These are phyloP conservation scores for Mycena vitilis DNA, from an alignment of 768 basidiomycete species.

Conservation along the genomic window DNA sequence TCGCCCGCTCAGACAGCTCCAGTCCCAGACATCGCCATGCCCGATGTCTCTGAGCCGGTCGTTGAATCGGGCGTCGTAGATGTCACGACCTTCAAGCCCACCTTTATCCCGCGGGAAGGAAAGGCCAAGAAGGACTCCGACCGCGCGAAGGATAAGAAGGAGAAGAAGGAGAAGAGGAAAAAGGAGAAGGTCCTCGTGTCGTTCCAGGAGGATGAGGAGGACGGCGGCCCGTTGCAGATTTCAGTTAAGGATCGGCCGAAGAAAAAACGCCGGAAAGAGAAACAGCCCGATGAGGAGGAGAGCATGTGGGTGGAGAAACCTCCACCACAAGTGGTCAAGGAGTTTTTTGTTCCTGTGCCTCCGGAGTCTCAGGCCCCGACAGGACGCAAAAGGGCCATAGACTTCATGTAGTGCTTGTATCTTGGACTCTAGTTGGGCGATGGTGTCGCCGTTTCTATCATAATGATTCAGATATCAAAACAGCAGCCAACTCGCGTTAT, in stretches of 20 bases:
- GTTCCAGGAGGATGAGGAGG: constrained; percentile 65
- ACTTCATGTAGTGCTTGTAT: constrained; percentile 67
- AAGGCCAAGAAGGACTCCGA: constrained; percentile 49
- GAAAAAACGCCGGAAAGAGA: constrained; percentile 52
- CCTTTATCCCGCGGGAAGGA: constrained; percentile 79
- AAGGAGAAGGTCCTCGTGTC: constrained; percentile 68
- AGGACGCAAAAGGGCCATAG: constrained; percentile 78
- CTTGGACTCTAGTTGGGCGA: too few relatives aligned
- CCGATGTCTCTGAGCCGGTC: constrained; percentile 11
- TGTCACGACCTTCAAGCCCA: constrained; percentile 85
- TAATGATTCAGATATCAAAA: too few relatives aligned
- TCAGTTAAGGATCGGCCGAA: constrained; percentile 42
- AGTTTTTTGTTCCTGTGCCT: constrained; percentile 22
- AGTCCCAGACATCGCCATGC: constrained; percentile 15
- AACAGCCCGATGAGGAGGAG: constrained; percentile 57
- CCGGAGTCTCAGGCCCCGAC: constrained; percentile 40
- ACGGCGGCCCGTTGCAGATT: constrained; percentile 42
- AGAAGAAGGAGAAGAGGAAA: constrained; percentile 59
- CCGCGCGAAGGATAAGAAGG: constrained; percentile 49
- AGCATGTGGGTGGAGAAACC: constrained; percentile 81
- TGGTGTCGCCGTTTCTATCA: too few relatives aligned
- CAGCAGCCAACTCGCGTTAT: constrained; percentile 53
- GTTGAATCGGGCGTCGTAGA: constrained; percentile 48
- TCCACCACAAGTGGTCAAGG: constrained; percentile 60
- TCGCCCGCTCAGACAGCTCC: constrained; percentile 32